These are phyloP conservation scores for Theileria orientalis DNA, from an alignment of 169 alveolate species.

Conservation along the genomic window DNA sequence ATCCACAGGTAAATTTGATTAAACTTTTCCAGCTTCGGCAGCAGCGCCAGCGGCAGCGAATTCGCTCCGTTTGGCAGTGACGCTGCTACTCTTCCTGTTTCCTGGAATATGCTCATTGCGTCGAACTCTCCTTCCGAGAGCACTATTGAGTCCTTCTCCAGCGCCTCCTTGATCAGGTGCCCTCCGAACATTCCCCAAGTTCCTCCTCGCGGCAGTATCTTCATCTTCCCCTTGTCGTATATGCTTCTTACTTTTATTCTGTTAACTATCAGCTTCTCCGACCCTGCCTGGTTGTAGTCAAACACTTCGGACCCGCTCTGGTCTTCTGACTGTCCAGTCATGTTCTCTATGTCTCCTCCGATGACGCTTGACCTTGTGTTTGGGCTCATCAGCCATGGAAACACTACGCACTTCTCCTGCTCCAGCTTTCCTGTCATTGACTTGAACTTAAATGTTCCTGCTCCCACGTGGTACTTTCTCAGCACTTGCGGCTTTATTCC, in stretches of 20 bases:
- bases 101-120: slow-evolving; percentile 92
- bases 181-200: slow-evolving; percentile 91
- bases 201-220: slow-evolving; percentile 87
- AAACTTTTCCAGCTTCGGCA: slow-evolving; percentile 87
- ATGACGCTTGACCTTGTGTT: not conserved
- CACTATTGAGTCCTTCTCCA: slow-evolving; percentile 72
- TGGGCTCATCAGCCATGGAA: slow-evolving; percentile 56
- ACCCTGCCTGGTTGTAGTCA: not conserved
- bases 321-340: not conserved
- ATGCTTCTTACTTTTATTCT: slow-evolving; percentile 72
- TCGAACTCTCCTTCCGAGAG: slow-evolving; percentile 96
- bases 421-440: slow-evolving; percentile 37
- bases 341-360: not conserved
- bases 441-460: slow-evolving; percentile 65
- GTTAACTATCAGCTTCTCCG: slow-evolving; percentile 29
- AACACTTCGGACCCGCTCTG: slow-evolving; percentile 16
- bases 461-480: slow-evolving; percentile 82
- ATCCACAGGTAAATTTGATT: slow-evolving; percentile 90
- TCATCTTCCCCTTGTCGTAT: slow-evolving; percentile 83
- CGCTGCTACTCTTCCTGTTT: slow-evolving; percentile 87
- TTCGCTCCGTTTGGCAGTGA: slow-evolving; percentile 94
- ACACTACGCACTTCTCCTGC: slow-evolving; percentile 67
- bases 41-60: slow-evolving; percentile 85
- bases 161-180: slow-evolving; percentile 67
- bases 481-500: slow-evolving; percentile 76